Conservation (phyloP, 106 monocot species). For the Dendrobium officinale region DNA sequence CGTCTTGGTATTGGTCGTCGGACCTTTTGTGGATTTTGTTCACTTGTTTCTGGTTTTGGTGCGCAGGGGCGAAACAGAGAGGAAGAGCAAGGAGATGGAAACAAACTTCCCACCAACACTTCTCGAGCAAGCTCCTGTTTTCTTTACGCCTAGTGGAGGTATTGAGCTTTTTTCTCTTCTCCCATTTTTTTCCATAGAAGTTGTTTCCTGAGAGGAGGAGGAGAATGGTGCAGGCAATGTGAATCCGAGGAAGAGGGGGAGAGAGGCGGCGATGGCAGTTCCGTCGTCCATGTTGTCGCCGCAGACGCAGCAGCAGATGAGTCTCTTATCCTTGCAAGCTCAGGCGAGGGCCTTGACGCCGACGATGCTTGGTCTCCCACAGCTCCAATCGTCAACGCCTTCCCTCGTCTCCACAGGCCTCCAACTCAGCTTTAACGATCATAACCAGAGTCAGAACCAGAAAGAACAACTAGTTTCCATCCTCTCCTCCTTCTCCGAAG, state of each 20-base stretch:
- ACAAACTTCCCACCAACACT: conserved; percentile 2
- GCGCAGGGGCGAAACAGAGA: conserved; percentile 19
- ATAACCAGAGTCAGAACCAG: conserved; percentile 8
- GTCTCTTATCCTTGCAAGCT: conserved; percentile 5
- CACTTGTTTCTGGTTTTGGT: neutral
- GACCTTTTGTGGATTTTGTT: neutral
- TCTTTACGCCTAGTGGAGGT: conserved; percentile 19
- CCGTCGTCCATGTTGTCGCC: neutral
- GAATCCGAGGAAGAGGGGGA: conserved; percentile 33
- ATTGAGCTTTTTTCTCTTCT: neutral
- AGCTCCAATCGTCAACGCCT: conserved; percentile 11
- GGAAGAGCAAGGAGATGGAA: conserved; percentile 20
- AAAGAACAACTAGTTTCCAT: conserved; percentile 4
- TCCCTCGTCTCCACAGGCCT: conserved; percentile 60
- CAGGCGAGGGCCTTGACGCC: neutral
- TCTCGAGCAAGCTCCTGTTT: conserved; percentile 14
- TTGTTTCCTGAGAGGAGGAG: neutral
- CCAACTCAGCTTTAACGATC: conserved; percentile 34
- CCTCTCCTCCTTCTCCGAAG: neutral
- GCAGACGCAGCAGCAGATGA: conserved; percentile 4
- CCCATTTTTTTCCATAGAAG: neutral
- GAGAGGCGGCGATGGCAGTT: conserved; percentile 10
- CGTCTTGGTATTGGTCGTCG: neutral
- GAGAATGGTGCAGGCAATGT: neutral
- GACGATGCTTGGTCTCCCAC: neutral